A percentile compares a stretch with the other conserved stretches of the same genome.
Conservation (phyloP, 495 filamentous ascomycete genomes). For the Aspergillus carlsbadensis region DNA sequence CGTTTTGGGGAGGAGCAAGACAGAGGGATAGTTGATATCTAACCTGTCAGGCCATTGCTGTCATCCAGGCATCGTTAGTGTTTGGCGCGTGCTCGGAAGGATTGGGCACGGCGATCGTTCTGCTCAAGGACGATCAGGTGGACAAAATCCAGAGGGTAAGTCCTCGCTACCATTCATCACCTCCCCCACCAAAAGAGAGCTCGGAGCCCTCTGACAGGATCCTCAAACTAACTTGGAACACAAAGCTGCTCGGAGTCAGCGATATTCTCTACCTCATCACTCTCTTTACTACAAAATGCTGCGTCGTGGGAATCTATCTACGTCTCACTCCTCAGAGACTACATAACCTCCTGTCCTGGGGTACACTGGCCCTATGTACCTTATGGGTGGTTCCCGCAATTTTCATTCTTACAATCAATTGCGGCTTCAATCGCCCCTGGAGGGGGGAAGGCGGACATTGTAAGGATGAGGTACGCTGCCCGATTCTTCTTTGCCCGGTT, state of each 20-base stretch:
- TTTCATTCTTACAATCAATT: constrained; percentile 37
- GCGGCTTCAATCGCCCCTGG: constrained; percentile 42
- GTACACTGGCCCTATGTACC: constrained; percentile 33
- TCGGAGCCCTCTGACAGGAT: background rate
- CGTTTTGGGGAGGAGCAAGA: background rate
- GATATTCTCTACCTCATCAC: constrained; percentile 46
- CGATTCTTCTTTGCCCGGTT: too few species aligned
- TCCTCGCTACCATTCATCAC: background rate
- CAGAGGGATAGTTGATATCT: background rate
- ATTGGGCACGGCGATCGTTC: constrained; percentile 40
- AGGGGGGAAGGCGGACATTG: constrained; percentile 32
- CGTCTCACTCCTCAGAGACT: constrained; percentile 45
- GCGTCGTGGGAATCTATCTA: constrained; percentile 46
- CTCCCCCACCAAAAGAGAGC: constrained; percentile 7
- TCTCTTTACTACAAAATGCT: constrained; percentile 48
- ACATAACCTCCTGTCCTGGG: constrained; percentile 39
- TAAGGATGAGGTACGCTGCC: constrained; percentile 30
- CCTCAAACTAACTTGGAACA: background rate
- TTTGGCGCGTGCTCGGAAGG: constrained; percentile 37
- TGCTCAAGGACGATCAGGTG: constrained; percentile 30
- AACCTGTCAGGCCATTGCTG: constrained; percentile 27
- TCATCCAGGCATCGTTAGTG: constrained; percentile 36
- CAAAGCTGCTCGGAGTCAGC: constrained; percentile 36
- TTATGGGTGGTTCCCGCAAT: constrained; percentile 36
- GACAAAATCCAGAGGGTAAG: constrained; percentile 27